Conservation (phyloP, 2,329 filamentous ascomycete genomes). For the Monilinia polystroma region DNA sequence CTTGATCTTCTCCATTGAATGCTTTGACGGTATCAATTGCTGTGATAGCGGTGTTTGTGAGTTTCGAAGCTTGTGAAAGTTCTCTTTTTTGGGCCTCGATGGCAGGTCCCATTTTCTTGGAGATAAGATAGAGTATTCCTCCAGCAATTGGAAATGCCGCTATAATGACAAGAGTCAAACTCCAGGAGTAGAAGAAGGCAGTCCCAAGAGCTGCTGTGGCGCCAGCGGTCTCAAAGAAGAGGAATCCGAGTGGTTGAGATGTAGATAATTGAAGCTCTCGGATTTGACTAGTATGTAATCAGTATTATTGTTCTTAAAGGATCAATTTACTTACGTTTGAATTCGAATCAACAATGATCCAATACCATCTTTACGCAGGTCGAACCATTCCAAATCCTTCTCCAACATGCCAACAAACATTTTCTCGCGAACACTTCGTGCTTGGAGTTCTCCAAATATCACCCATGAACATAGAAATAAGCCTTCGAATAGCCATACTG, state of each 20-base stretch:
- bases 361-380: slow-evolving; percentile 68
- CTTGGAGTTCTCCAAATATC: slow-evolving; percentile 78
- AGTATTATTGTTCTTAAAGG: slow-evolving; percentile 15
- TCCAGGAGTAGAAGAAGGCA: slow-evolving; percentile 80
- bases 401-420: slow-evolving; percentile 69
- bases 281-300: slow-evolving; percentile 60
- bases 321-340: slow-evolving; percentile 60
- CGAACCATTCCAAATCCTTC: slow-evolving; percentile 81
- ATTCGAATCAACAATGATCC: slow-evolving; percentile 68
- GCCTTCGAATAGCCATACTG: slow-evolving; percentile 66
- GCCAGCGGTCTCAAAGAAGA: slow-evolving; percentile 64
- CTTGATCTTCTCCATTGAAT: slow-evolving; percentile 72
- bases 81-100: slow-evolving; percentile 68
- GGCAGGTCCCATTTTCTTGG: slow-evolving; percentile 59
- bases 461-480: slow-evolving; percentile 71
- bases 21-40: slow-evolving; percentile 85
- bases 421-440: slow-evolving; percentile 58
- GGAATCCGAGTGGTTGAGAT: slow-evolving; percentile 74
- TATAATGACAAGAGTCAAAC: slow-evolving; percentile 76
- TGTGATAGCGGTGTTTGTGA: slow-evolving; percentile 65
- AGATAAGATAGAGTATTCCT: slow-evolving; percentile 58
- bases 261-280: slow-evolving; percentile 78
- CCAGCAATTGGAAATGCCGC: slow-evolving; percentile 69
- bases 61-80: slow-evolving; percentile 69
- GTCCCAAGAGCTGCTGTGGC: slow-evolving; percentile 65